phyloP scores from a whole-genome alignment of 345 rosid genomes.

The Lepidium didymum region DNA sequence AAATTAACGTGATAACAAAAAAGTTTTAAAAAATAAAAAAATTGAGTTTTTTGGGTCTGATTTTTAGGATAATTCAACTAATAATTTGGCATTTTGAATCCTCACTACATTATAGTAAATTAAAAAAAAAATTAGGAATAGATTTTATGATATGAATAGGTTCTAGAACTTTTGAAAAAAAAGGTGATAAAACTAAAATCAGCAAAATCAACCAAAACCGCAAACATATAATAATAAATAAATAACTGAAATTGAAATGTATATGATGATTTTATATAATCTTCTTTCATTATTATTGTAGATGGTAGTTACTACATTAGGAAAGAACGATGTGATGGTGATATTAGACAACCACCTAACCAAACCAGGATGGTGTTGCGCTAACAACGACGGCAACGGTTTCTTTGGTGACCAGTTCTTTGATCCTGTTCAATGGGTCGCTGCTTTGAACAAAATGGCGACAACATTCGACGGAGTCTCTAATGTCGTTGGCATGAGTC shows the following conservation, averaged over 20 bases:
- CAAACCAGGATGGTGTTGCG: conserved; percentile 95
- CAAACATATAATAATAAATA: neutral
- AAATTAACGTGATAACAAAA: neutral
- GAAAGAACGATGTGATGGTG: conserved; percentile 66
- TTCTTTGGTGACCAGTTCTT: conserved; percentile 87
- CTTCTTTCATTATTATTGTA: conserved; percentile 5
- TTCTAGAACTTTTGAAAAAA: no score
- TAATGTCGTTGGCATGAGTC: conserved; percentile 83
- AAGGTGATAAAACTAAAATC: neutral
- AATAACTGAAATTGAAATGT: neutral
- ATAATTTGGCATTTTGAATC: no score
- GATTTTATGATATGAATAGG: no score
- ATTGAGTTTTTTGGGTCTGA: no score
- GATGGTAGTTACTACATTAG: conserved; percentile 79
- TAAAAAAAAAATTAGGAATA: no score
- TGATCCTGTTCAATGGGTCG: conserved; percentile 64
- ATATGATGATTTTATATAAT: neutral
- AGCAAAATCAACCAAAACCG: neutral
- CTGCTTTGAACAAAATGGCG: conserved; percentile 65
- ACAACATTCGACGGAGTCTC: conserved; percentile 48
- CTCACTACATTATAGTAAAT: no score
- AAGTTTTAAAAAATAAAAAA: no score
- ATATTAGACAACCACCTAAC: conserved; percentile 89
- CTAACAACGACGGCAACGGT: conserved; percentile 71
- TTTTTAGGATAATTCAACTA: no score